Conservation (phyloP, 176 grass and related monocot species). For the Cenchrus americanus region DNA sequence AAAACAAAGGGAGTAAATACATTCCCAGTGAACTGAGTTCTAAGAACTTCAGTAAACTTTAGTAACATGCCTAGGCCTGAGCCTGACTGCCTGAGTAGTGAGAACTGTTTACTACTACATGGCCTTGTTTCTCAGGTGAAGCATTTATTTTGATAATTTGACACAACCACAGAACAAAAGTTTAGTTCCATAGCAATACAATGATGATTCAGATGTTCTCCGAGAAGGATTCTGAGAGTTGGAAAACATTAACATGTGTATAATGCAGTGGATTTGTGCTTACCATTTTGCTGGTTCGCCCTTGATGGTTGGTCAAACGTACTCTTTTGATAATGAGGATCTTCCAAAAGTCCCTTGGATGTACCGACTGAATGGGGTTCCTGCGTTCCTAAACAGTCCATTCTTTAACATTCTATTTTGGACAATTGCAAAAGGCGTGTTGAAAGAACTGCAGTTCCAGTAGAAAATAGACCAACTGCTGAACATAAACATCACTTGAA, state of each 20-base stretch:
- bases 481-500: constrained; percentile 17
- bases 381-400: constrained; percentile 10
- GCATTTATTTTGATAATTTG: not conserved
- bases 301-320: not conserved
- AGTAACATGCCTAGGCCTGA: not conserved
- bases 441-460: constrained; percentile 12
- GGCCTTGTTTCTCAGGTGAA: not conserved
- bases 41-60: not conserved
- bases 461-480: constrained; percentile 27
- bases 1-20: not conserved
- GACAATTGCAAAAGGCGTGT: constrained; percentile 23
- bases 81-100: not conserved
- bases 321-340: constrained; percentile 1
- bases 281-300: constrained; percentile 24
- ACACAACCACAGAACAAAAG: not conserved
- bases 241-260: not conserved
- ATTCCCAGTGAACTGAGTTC: not conserved
- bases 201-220: not conserved
- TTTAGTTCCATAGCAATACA: not conserved
- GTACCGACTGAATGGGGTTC: constrained; percentile 4
- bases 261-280: not conserved
- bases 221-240: not conserved
- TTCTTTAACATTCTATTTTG: constrained; percentile 37
- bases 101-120: not conserved
- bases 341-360: not conserved